These are phyloP conservation scores for Aplosporella prunicola DNA, from an alignment of 2,329 filamentous ascomycete species.

Conservation along the genomic window DNA sequence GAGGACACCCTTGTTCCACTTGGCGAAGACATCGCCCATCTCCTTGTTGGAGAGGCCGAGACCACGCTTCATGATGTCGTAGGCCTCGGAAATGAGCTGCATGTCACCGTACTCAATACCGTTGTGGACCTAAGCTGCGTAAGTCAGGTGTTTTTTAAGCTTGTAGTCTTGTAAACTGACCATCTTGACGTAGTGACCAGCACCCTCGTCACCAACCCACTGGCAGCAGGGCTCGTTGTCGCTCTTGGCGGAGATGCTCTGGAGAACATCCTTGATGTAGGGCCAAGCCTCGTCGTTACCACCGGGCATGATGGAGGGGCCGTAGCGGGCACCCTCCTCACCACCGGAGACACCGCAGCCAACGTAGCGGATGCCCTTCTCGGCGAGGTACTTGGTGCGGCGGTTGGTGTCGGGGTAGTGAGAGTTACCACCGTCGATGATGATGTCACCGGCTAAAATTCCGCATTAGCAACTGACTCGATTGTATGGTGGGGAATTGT, in stretches of 20 bases:
- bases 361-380: slow-evolving; percentile 91
- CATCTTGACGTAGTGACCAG: slow-evolving; percentile 99
- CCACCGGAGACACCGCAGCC: slow-evolving; percentile 96
- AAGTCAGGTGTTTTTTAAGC: neutral
- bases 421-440: slow-evolving; percentile 98
- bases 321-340: slow-evolving; percentile 97
- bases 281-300: slow-evolving; percentile 85
- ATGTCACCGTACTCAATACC: slow-evolving; percentile 99
- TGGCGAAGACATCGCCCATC: slow-evolving; percentile 85
- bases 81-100: slow-evolving; percentile 99
- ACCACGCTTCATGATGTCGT: slow-evolving; percentile 99
- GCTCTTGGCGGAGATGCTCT: slow-evolving; percentile 94
- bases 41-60: slow-evolving; percentile 83
- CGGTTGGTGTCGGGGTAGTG: slow-evolving; percentile 99
- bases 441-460: slow-evolving; percentile 53
- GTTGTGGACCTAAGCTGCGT: slow-evolving; percentile 60
- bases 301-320: slow-evolving; percentile 96
- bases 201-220: slow-evolving; percentile 99
- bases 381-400: slow-evolving; percentile 75
- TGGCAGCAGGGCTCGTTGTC: slow-evolving; percentile 97
- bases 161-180: slow-evolving; percentile 25
- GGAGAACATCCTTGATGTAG: slow-evolving; percentile 97
- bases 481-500: neutral
- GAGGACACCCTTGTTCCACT: slow-evolving; percentile 98
- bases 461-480: neutral